Base-by-base conservation (phyloP, 257 asterid genomes). In the Nemophila menziesii region DNA sequence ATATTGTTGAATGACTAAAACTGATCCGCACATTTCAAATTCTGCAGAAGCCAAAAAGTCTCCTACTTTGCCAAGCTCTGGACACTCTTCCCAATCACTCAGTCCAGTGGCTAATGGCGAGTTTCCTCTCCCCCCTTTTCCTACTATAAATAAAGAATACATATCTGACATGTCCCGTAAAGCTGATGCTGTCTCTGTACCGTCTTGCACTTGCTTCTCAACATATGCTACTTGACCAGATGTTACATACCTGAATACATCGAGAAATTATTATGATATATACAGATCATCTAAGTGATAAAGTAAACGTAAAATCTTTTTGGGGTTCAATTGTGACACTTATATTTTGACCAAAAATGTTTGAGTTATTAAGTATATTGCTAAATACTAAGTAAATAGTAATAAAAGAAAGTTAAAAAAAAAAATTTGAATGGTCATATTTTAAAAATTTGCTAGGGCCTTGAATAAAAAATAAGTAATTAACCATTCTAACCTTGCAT, bases 11-110 rank as follows among this genome's bases (percentile, higher is more conserved):
- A 90, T 61, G 56, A 90, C 79, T 68, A 90, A 71, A 43, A 90
- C 86, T 8, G 96, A 90, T 54, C 96, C 86, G 43, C 96, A 62
- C 40, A 73, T 77, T 65, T 90, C 94, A 34, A 82, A 85, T 17
- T 81, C 99, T 24, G 94, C 61, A 52, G 99, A 90, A 56, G 99
- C 94, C 75, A 90, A 69, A 52, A 85, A 73, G 60, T 90, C 99
- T 13, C 99, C 99, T 55, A 90, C 79, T 60, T 77, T 81, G 20
- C 99, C 99, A 5, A 90, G 96, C 74, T 82, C 99, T 1, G 94
- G 96, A 60, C 96, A 85, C 64, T 85, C 99, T 71, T 85, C 99
- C 99, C 94, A 90, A 61, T 90, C 99, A 57, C 99, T 85, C 79
- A 90, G 60, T 43, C 96, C 93, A 1, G 77, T 79, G 24, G 86